Evolutionary conservation across 495 filamentous ascomycete species (phyloP).

Genomic region (Daldinia vernicosa): DNA sequence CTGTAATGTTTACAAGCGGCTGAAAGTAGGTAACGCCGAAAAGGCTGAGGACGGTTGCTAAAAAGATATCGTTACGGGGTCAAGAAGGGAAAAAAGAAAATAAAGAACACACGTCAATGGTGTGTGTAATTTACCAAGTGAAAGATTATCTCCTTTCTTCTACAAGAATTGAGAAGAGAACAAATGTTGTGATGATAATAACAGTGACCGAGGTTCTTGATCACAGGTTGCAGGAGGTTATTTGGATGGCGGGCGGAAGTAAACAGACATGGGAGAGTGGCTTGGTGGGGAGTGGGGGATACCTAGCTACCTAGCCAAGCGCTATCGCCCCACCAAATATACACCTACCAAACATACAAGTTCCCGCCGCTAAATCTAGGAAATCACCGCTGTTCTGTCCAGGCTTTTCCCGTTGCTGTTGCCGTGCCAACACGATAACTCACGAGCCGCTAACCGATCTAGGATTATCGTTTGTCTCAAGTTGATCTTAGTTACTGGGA

Average conservation of each 20-base stretch:
- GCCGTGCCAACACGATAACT: constrained; percentile 24
- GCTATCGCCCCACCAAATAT: neutral
- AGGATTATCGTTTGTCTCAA: constrained; percentile 19
- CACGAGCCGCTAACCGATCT: constrained; percentile 15
- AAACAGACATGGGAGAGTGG: constrained; percentile 37
- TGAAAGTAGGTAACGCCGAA: constrained; percentile 1
- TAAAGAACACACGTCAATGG: neutral
- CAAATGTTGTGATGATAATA: constrained; percentile 13
- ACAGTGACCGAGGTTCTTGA: neutral
- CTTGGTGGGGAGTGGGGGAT: constrained; percentile 31
- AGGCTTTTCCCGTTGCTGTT: constrained; percentile 22
- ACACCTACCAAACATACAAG: constrained; percentile 25
- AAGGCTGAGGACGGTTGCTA: constrained; percentile 8
- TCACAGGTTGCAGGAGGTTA: constrained; percentile 35
- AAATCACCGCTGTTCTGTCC: constrained; percentile 15
- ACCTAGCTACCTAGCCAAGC: neutral
- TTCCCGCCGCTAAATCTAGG: constrained; percentile 26
- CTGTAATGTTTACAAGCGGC: constrained; percentile 32
- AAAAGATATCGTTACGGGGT: neutral
- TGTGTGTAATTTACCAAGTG: constrained; percentile 15
- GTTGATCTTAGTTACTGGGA: constrained; percentile 4
- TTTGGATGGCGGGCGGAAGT: constrained; percentile 34
- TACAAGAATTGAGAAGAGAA: constrained; percentile 12
- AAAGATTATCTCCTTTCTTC: constrained; percentile 1
- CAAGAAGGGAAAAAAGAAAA: neutral